Evolutionary conservation across 176 grass and related monocot genomes (phyloP).

Genomic region (Eragrostis nindensis): DNA sequence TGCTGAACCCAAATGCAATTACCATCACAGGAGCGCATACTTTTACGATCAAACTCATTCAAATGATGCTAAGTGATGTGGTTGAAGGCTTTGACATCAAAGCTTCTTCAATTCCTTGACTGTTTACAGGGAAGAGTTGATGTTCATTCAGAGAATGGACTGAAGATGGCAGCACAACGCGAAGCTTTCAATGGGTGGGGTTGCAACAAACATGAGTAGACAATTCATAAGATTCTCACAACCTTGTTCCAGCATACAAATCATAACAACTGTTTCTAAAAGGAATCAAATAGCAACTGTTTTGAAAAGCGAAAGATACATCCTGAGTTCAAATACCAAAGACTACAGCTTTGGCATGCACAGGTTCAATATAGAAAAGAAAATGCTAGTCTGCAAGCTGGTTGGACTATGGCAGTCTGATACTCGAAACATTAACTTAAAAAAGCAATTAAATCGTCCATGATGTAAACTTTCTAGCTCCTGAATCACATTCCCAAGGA

Average conservation of each 20-base stretch:
- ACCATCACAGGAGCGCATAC: not conserved
- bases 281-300: not conserved
- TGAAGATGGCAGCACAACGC: not conserved
- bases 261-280: slow-evolving; percentile 9
- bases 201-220: slow-evolving; percentile 7
- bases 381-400: not conserved
- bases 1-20: not conserved
- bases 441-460: not conserved
- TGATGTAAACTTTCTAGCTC: not conserved
- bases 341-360: slow-evolving; percentile 5
- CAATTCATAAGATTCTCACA: not conserved
- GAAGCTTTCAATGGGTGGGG: not conserved
- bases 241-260: slow-evolving; percentile 16
- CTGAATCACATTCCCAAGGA: not conserved
- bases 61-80: slow-evolving; percentile 1
- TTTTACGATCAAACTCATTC: slow-evolving; percentile 27
- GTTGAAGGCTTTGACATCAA: not conserved
- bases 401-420: not conserved
- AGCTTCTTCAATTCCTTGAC: slow-evolving; percentile 3
- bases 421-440: not conserved
- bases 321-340: not conserved
- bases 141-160: slow-evolving; percentile 16
- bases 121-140: not conserved
- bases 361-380: not conserved
- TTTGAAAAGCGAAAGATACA: not conserved